Evolutionary conservation across 2,329 filamentous ascomycete species (phyloP).

Genomic region (Fusarium proliferatum): DNA sequence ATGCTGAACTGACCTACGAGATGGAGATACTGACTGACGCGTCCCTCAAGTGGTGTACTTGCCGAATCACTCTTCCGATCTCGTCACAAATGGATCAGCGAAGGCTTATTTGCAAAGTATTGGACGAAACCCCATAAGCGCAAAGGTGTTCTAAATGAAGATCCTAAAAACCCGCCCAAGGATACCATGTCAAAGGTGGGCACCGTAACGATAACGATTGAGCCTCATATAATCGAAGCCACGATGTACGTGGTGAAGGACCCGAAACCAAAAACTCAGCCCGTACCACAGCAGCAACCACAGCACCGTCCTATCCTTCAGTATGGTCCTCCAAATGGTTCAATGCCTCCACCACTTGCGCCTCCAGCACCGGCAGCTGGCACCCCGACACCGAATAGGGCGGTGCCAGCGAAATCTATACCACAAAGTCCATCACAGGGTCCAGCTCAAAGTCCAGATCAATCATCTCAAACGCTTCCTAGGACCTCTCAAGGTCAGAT

Average conservation of each 20-base stretch:
- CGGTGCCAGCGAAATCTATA: constrained; percentile 28
- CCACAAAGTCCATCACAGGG: constrained; percentile 37
- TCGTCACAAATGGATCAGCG: constrained; percentile 76
- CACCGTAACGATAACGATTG: constrained; percentile 78
- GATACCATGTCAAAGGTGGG: constrained; percentile 80
- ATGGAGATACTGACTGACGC: constrained; percentile 35
- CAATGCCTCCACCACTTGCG: constrained; percentile 65
- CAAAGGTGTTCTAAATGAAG: constrained; percentile 72
- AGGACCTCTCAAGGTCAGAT: constrained; percentile 24
- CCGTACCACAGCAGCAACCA: constrained; percentile 47
- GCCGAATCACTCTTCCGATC: constrained; percentile 79
- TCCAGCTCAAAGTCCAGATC: constrained; percentile 31
- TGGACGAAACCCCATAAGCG: constrained; percentile 79
- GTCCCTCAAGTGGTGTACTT: constrained; percentile 72
- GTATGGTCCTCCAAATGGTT: constrained; percentile 72
- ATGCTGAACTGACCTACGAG: not conserved
- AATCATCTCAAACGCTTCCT: constrained; percentile 30
- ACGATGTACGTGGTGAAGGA: constrained; percentile 79
- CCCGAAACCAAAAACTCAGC: constrained; percentile 59
- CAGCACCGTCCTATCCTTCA: constrained; percentile 67
- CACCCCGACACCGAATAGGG: constrained; percentile 35
- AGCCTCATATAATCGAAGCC: constrained; percentile 83
- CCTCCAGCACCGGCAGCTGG: constrained; percentile 46
- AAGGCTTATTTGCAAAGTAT: constrained; percentile 80
- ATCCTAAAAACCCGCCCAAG: constrained; percentile 74